A percentile compares a stretch with the other conserved stretches of the same genome.
Evolutionary conservation across 306 rosid genomes (phyloP).

Genomic region (Sicyos baderoa): DNA sequence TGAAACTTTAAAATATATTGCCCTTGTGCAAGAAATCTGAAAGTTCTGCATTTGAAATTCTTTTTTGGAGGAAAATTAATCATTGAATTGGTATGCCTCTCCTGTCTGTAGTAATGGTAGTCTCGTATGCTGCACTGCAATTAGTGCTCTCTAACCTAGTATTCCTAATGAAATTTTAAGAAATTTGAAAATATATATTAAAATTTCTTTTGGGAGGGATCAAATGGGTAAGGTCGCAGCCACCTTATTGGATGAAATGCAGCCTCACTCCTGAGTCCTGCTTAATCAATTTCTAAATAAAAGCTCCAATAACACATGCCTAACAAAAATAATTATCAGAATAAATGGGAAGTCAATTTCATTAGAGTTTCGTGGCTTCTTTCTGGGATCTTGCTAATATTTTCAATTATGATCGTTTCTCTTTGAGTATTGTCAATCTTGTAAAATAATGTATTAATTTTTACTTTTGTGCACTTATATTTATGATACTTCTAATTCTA

Average conservation of each 20-base stretch:
- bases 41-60: background rate
- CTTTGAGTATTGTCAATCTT: background rate
- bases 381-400: background rate
- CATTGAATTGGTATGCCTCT: background rate
- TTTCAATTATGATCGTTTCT: background rate
- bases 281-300: background rate
- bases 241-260: background rate
- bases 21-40: background rate
- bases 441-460: background rate
- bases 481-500: background rate
- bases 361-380: background rate
- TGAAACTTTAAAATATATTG: background rate
- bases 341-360: background rate
- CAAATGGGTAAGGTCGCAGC: background rate
- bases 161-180: no score
- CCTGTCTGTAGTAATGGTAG: background rate
- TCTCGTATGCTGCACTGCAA: background rate
- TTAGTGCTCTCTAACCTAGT: no score
- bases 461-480: background rate
- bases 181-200: no score
- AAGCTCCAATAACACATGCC: conserved; percentile 1
- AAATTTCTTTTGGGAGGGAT: no score
- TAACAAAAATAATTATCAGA: background rate
- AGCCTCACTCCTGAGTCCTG: background rate
- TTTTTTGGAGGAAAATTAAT: background rate